Evolutionary conservation across 441 rosid species (phyloP).

Genomic region (Eutrema salsugineum): DNA sequence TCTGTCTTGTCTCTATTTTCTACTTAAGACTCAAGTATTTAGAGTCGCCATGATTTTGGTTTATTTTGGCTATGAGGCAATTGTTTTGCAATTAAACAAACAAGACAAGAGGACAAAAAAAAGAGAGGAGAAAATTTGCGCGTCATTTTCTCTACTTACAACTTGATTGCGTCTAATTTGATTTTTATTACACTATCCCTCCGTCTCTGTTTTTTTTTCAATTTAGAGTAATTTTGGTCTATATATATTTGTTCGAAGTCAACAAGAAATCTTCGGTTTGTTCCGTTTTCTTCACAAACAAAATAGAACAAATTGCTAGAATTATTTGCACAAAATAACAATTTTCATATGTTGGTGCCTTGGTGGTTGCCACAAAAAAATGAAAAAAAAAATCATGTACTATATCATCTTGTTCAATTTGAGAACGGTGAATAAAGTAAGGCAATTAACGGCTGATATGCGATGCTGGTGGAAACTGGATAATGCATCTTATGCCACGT

Average conservation of each 20-base stretch:
- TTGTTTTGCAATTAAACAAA: conserved; percentile 1
- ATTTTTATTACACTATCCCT: too few relatives aligned
- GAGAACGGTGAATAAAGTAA: not conserved
- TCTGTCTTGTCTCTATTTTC: not conserved
- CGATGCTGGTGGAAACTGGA: not conserved
- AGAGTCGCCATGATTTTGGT: not conserved
- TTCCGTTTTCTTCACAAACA: not conserved
- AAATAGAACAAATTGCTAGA: not conserved
- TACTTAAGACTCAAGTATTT: not conserved
- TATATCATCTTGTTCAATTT: not conserved
- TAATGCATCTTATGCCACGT: conserved; percentile 26
- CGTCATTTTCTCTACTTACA: too few relatives aligned
- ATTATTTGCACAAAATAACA: not conserved
- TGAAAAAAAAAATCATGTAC: too few relatives aligned
- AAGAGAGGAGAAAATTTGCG: too few relatives aligned
- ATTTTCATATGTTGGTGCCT: too few relatives aligned
- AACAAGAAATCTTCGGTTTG: too few relatives aligned
- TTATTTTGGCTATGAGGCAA: not conserved
- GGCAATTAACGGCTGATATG: conserved; percentile 14
- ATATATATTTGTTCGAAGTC: not conserved
- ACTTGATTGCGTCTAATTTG: too few relatives aligned
- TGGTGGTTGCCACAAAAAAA: too few relatives aligned
- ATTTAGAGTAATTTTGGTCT: not conserved
- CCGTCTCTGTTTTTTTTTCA: not conserved
- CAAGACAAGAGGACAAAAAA: too few relatives aligned